Evolutionary conservation across 768 basidiomycete genomes (phyloP), one percentile per base, ranked within the genome.

Genomic region (Boletus sp.): DNA sequence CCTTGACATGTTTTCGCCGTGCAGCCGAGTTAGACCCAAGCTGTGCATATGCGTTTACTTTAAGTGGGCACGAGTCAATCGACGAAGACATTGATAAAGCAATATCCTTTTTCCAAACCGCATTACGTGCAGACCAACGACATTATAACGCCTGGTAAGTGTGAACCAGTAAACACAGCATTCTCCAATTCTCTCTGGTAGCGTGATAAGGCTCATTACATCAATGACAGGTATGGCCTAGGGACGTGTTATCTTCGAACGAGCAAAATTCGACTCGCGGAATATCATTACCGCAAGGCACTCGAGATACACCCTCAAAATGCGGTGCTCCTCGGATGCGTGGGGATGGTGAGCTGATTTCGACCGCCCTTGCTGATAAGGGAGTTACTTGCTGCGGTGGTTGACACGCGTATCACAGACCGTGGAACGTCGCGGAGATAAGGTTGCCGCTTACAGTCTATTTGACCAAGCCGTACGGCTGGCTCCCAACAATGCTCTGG

Each of bases 111-210:
- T 99, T 95, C 71, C 86, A 97, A 72, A 86, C 84, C 55, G 96
- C 96, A 39, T 80, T 99, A 72, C 85, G 91, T 75, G 87, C 90
- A 56, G 94, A 98, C 78, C 77, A 84, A 67, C 86, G 92, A 74
- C 94, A 97, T 75, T 99, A 98, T 75, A 96, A 97, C 76, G 97
- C 97, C 52, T 98, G 97, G 97, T 97, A 73, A 72, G 91, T 80
- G 52, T 39, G 30, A 55, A 50, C 3, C 39, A 33, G 20, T 54
- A 39, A 28, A 59, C 39, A 47, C 29, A 37, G 33, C 32, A 52
- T 45, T 52, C 14, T 36, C n/a, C 24, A n/a, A 33, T 52, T 29
- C 12, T 28, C 11, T 54, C 45, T 39, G 53, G n/a, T 39, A 45
- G 33, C 29, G 47, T 51, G 53, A 41, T 15, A 32, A 45, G 63